Evolutionary conservation across 257 asterid genomes (phyloP).

Genomic region (Mentha longifolia): DNA sequence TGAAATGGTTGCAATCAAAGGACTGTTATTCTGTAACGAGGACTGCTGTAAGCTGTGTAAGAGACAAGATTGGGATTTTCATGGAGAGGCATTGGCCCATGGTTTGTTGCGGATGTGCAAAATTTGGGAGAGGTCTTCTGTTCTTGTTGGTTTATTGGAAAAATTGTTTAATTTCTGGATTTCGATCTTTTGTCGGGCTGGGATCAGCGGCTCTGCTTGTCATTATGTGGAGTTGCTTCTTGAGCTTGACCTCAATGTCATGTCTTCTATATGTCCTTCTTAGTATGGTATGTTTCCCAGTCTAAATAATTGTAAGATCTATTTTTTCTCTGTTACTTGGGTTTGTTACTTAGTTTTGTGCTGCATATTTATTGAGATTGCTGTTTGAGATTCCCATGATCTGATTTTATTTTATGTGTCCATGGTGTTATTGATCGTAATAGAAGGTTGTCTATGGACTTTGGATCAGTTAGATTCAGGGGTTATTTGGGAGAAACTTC

Average conservation of each 20-base stretch:
- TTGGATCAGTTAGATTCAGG: constrained; percentile 3
- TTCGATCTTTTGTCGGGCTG: constrained; percentile 68
- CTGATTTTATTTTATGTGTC: constrained; percentile 21
- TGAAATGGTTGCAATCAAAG: constrained; percentile 90
- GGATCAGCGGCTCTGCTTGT: constrained; percentile 91
- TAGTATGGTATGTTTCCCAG: constrained; percentile 78
- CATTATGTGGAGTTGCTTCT: constrained; percentile 97
- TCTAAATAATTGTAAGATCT: constrained; percentile 15
- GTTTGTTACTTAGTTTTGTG: constrained; percentile 1
- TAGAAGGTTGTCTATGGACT: constrained; percentile 19
- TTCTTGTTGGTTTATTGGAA: constrained; percentile 77
- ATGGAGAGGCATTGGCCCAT: constrained; percentile 94
- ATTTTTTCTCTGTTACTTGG: neutral
- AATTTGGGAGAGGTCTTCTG: constrained; percentile 55
- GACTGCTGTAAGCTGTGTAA: constrained; percentile 53
- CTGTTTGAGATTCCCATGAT: constrained; percentile 29
- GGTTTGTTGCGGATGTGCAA: constrained; percentile 82
- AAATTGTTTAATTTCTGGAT: constrained; percentile 67
- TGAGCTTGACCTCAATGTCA: constrained; percentile 90
- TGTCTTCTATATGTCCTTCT: constrained; percentile 91
- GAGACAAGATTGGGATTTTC: constrained; percentile 76
- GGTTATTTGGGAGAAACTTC: neutral
- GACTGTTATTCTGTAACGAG: constrained; percentile 69
- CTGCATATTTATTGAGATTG: constrained; percentile 21
- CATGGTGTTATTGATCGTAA: constrained; percentile 27